phyloP scores from a whole-genome alignment of 2,329 filamentous ascomycete species.

The Talaromyces sp. region DNA sequence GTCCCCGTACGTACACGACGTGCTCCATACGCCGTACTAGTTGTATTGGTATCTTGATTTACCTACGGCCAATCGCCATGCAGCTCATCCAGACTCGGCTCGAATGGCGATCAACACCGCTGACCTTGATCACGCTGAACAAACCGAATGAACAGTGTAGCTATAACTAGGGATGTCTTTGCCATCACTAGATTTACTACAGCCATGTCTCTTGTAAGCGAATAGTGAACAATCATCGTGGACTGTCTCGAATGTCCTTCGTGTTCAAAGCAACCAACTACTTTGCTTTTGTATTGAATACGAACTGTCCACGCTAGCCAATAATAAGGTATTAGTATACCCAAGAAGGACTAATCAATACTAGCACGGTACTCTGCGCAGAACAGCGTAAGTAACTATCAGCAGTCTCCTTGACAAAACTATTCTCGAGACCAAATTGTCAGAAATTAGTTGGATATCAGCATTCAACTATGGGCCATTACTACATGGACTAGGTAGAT shows the following conservation, averaged over 20 bases:
- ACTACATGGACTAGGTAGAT: neutral
- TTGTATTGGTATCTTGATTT: neutral
- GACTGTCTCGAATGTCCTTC: neutral
- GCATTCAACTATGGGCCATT: neutral
- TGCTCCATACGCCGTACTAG: neutral
- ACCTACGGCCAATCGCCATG: neutral
- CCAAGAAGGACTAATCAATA: neutral
- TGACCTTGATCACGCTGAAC: neutral
- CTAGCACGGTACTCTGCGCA: neutral
- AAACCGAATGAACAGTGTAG: neutral
- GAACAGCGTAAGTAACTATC: neutral
- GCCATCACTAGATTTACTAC: neutral
- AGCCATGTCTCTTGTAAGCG: neutral
- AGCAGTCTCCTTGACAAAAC: neutral
- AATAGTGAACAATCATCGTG: neutral
- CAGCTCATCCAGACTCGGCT: neutral
- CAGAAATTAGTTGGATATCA: neutral
- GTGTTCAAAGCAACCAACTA: neutral
- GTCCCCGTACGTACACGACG: neutral
- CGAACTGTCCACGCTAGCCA: conserved; percentile 2
- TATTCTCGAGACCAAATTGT: neutral
- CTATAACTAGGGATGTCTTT: neutral
- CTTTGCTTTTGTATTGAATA: neutral
- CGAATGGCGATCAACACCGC: conserved; percentile 5
- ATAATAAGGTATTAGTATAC: conserved; percentile 9